Conservation (phyloP, 1,284 basidiomycete species). For the Xerocomus amazonicus region DNA sequence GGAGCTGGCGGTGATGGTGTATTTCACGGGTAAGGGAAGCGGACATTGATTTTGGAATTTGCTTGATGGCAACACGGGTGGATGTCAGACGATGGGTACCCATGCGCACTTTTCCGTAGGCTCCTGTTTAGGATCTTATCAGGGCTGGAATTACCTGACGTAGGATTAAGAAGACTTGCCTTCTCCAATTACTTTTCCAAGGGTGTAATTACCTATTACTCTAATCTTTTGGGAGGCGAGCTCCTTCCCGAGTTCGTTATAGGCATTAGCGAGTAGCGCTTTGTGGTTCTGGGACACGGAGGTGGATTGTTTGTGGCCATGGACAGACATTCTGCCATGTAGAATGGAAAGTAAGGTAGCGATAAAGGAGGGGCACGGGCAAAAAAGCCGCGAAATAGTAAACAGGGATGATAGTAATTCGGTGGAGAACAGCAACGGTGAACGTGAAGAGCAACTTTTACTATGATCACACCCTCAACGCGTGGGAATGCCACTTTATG, state of each 20-base stretch:
- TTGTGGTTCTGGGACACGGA: conserved; percentile 75
- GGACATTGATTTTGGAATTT: conserved; percentile 92
- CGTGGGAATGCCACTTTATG: conserved; percentile 23
- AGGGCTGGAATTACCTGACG: conserved; percentile 13
- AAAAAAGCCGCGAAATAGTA: conserved; percentile 28
- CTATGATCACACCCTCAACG: conserved; percentile 5
- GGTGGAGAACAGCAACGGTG: conserved; percentile 6
- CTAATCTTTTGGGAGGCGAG: conserved; percentile 85
- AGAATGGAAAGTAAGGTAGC: conserved; percentile 29
- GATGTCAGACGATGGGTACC: conserved; percentile 90
- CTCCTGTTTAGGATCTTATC: conserved; percentile 52
- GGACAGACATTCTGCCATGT: conserved; percentile 43
- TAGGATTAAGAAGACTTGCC: conserved; percentile 49
- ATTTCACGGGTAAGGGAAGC: conserved; percentile 93
- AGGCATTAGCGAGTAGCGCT: conserved; percentile 88
- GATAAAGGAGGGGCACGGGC: conserved; percentile 44
- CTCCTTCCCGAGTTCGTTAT: conserved; percentile 95
- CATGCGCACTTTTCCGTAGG: conserved; percentile 91
- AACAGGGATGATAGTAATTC: conserved; percentile 8
- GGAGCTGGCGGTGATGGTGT: conserved; percentile 94
- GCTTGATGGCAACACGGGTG: conserved; percentile 92
- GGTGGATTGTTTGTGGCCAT: conserved; percentile 60
- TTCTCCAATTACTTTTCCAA: conserved; percentile 95
- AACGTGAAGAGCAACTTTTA: conserved; percentile 13
- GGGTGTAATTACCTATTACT: conserved; percentile 93